phyloP scores from a whole-genome alignment of 139 green algal genomes.

The Chlorella sp. region DNA sequence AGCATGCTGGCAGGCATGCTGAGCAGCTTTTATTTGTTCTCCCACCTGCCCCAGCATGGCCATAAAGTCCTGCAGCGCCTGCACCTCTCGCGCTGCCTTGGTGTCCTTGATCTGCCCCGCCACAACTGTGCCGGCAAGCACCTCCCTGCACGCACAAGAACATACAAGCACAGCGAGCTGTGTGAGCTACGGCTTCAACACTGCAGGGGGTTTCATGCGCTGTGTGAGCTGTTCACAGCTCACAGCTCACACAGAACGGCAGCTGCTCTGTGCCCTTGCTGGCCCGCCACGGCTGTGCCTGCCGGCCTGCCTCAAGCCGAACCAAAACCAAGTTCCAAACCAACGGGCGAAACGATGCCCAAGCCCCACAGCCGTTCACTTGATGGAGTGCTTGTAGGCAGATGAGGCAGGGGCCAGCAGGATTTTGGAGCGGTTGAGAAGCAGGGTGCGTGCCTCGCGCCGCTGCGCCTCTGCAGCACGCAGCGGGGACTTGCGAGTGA shows the following conservation, averaged over 20 bases:
- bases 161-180: too few species aligned
- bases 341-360: too few species aligned
- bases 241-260: too few species aligned
- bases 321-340: too few species aligned
- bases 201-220: too few species aligned
- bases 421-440: slow-evolving; percentile 85
- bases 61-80: slow-evolving; percentile 80
- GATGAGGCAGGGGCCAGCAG: slow-evolving; percentile 78
- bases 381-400: slow-evolving; percentile 93
- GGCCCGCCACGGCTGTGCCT: too few species aligned
- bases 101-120: slow-evolving; percentile 74
- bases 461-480: slow-evolving; percentile 51
- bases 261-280: not conserved
- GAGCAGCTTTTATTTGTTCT: too few species aligned
- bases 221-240: too few species aligned
- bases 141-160: slow-evolving; percentile 39
- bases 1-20: too few species aligned
- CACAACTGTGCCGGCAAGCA: slow-evolving; percentile 13
- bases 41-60: slow-evolving; percentile 71
- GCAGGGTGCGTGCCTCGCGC: slow-evolving; percentile 50
- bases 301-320: too few species aligned
- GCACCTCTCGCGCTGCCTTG: slow-evolving; percentile 85
- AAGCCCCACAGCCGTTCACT: slow-evolving; percentile 41
- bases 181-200: too few species aligned
- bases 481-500: too few species aligned